Evolutionary conservation across 75 land plant genomes (phyloP).

Genomic region (Picea glauca): DNA sequence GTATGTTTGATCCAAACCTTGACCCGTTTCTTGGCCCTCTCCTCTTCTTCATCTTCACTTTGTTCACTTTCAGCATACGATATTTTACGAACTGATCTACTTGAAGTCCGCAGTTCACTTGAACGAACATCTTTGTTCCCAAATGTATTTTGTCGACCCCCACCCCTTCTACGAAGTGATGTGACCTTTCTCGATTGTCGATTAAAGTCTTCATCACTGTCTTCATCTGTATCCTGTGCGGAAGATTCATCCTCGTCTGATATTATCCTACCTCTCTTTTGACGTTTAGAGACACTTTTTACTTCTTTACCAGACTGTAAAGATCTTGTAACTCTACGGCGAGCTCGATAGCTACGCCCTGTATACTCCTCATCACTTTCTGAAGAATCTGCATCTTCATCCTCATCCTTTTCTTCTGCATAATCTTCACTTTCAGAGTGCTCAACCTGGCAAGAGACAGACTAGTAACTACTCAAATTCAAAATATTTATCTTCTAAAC

Average conservation of each 20-base stretch:
- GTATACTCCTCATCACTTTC: slow-evolving; percentile 57
- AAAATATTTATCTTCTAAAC: neutral
- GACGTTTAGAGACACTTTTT: slow-evolving; percentile 27
- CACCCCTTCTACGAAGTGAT: slow-evolving; percentile 25
- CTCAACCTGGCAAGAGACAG: neutral
- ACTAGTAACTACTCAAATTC: neutral
- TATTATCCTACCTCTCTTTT: slow-evolving; percentile 39
- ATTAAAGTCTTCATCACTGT: slow-evolving; percentile 58
- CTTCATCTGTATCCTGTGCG: slow-evolving; percentile 51
- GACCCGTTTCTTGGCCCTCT: slow-evolving; percentile 55
- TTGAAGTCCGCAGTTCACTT: slow-evolving; percentile 74
- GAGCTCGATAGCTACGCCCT: slow-evolving; percentile 23
- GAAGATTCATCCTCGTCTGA: slow-evolving; percentile 61
- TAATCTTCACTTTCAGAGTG: slow-evolving; percentile 52
- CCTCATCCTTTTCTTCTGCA: slow-evolving; percentile 55
- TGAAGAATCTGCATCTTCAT: slow-evolving; percentile 61
- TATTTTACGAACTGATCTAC: slow-evolving; percentile 81
- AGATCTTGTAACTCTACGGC: slow-evolving; percentile 31
- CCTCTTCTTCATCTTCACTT: slow-evolving; percentile 79
- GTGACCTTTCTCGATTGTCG: slow-evolving; percentile 26
- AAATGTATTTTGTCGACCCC: slow-evolving; percentile 11
- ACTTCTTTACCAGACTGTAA: slow-evolving; percentile 25
- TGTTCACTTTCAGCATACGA: slow-evolving; percentile 97
- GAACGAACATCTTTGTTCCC: slow-evolving; percentile 18
- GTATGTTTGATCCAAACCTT: slow-evolving; percentile 24